These are phyloP conservation scores for Oidium heveae DNA, from an alignment of 2,329 filamentous ascomycete genomes.

Conservation along the genomic window DNA sequence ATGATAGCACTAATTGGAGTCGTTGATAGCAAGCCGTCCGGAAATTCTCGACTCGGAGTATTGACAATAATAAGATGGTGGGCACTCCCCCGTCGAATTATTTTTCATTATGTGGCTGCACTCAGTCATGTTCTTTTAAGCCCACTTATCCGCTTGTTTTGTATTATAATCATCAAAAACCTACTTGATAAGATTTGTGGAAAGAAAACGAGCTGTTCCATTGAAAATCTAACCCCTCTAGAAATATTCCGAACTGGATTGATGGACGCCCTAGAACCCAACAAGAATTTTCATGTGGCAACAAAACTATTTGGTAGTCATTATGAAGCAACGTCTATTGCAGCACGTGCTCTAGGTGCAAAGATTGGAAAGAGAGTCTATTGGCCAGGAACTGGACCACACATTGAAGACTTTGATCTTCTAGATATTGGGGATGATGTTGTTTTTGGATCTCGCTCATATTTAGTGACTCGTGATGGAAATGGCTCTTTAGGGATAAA, in stretches of 20 bases:
- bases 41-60: slow-evolving; percentile 14
- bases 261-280: slow-evolving; percentile 19
- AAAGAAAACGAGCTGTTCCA: slow-evolving; percentile 15
- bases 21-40: slow-evolving; percentile 16
- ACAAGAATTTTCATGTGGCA: slow-evolving; percentile 17
- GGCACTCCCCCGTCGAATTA: slow-evolving; percentile 20
- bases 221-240: slow-evolving; percentile 17
- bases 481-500: slow-evolving; percentile 21
- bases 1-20: slow-evolving; percentile 20
- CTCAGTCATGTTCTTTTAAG: slow-evolving; percentile 13
- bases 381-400: slow-evolving; percentile 30
- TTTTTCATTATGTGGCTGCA: slow-evolving; percentile 24
- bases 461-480: slow-evolving; percentile 27
- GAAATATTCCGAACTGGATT: slow-evolving; percentile 15
- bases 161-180: slow-evolving; percentile 17
- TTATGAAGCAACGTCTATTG: slow-evolving; percentile 27
- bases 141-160: slow-evolving; percentile 4
- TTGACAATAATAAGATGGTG: slow-evolving; percentile 24
- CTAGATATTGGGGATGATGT: slow-evolving; percentile 30
- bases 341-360: slow-evolving; percentile 24
- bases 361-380: slow-evolving; percentile 27
- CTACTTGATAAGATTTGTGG: slow-evolving; percentile 14
- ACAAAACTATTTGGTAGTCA: slow-evolving; percentile 27
- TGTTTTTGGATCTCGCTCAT: slow-evolving; percentile 30
- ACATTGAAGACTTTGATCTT: slow-evolving; percentile 27